Evolutionary conservation across 371 early-diverging fungal species (phyloP).

Genomic region (Blastocladiella emersonii): DNA sequence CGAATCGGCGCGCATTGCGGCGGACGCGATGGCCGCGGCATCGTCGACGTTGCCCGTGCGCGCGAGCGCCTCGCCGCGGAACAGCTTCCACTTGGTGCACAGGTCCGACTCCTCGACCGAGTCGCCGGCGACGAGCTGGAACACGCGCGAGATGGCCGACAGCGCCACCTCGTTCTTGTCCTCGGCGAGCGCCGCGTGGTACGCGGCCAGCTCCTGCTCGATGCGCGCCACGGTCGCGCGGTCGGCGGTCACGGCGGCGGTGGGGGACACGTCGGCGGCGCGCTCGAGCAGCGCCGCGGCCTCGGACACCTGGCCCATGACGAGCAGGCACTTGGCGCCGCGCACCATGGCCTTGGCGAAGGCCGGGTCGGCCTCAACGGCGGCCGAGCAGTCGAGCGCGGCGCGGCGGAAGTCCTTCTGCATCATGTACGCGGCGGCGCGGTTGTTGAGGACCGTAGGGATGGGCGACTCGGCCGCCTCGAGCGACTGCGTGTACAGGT

Average conservation of each 20-base stretch:
- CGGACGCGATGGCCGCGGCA: conserved; percentile 46
- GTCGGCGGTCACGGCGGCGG: too few species aligned
- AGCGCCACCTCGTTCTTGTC: conserved; percentile 18
- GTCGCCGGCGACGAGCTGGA: conserved; percentile 17
- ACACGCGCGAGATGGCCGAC: conserved; percentile 26
- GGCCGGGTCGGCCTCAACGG: conserved; percentile 42
- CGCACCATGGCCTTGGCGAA: conserved; percentile 39
- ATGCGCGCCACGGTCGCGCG: neutral
- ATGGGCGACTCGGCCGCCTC: conserved; percentile 43
- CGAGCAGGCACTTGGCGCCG: neutral
- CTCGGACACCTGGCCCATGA: neutral
- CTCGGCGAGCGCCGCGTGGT: neutral
- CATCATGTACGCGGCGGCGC: conserved; percentile 69
- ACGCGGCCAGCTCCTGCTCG: neutral
- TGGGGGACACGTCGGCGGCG: neutral
- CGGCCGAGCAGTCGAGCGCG: conserved; percentile 49
- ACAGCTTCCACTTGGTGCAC: conserved; percentile 51
- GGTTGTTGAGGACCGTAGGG: conserved; percentile 59
- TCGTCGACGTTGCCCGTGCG: conserved; percentile 51
- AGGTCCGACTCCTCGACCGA: conserved; percentile 38
- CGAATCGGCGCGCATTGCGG: conserved; percentile 40
- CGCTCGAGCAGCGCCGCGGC: conserved; percentile 29
- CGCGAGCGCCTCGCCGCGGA: conserved; percentile 54
- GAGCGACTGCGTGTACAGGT: conserved; percentile 43
- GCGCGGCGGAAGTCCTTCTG: conserved; percentile 47